Percentiles rank a stretch among this genome's conserved stretches.
Conservation (phyloP, 2,329 filamentous ascomycete species). For the Beauveria asiatica region DNA sequence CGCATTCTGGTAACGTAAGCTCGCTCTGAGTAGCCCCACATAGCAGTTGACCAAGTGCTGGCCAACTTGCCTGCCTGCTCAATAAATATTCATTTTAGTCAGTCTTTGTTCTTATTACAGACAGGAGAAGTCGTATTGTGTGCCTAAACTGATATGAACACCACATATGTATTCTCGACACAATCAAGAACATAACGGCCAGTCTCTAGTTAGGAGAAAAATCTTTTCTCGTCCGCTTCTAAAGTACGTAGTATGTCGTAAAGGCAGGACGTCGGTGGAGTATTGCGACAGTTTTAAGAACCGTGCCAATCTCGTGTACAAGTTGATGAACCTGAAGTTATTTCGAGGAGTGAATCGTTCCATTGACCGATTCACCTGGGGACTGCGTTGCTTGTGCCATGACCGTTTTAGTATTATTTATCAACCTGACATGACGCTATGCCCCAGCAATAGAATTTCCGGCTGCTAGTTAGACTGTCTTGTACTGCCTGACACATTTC, state of each 20-base stretch:
- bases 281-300: neutral
- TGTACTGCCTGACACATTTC: conserved; percentile 5
- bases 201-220: neutral
- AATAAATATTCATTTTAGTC: too few species aligned
- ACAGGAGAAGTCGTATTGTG: too few species aligned
- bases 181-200: neutral
- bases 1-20: neutral
- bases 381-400: neutral
- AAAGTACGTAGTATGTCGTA: neutral
- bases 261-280: neutral
- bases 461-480: neutral
- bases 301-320: neutral
- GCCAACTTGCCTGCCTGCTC: too few species aligned
- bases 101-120: too few species aligned
- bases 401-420: neutral
- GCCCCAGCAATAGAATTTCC: too few species aligned
- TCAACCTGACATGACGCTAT: neutral
- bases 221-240: neutral
- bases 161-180: too few species aligned
- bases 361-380: too few species aligned
- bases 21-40: neutral
- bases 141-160: too few species aligned
- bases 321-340: too few species aligned
- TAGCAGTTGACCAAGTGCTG: neutral
- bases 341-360: too few species aligned